These are phyloP conservation scores for Hondaea fermentalgiana DNA, from an alignment of 108 stramenopile species.

Conservation along the genomic window DNA sequence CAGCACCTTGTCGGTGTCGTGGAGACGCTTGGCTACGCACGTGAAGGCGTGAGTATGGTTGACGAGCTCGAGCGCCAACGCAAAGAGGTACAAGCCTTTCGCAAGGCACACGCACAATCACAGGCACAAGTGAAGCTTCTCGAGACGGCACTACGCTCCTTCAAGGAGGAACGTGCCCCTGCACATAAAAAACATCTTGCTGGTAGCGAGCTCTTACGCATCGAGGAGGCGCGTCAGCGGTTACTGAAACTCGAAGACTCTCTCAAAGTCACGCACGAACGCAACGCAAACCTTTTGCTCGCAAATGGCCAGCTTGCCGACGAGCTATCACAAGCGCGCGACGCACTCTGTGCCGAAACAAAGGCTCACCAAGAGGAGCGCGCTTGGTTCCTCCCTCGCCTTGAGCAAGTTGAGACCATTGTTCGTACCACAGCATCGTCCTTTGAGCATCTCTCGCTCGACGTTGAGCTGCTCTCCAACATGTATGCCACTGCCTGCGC, in stretches of 20 bases:
- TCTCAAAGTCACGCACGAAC: neutral
- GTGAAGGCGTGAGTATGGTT: neutral
- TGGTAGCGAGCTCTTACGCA: neutral
- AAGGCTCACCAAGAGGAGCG: neutral
- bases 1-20: neutral
- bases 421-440: neutral
- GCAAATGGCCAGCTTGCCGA: neutral
- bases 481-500: neutral
- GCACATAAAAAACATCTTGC: neutral
- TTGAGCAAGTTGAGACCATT: neutral
- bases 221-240: neutral
- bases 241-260: neutral
- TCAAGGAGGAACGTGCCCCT: neutral
- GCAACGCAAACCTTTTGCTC: neutral
- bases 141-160: neutral
- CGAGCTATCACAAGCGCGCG: neutral
- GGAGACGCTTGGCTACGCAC: neutral
- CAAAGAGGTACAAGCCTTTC: neutral
- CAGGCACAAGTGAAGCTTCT: neutral
- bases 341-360: neutral
- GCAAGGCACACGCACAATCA: neutral
- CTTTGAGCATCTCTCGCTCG: neutral
- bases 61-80: neutral
- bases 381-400: neutral
- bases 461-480: neutral